Conservation (phyloP, 73 alveolate species). For the Urostyla sp. region DNA sequence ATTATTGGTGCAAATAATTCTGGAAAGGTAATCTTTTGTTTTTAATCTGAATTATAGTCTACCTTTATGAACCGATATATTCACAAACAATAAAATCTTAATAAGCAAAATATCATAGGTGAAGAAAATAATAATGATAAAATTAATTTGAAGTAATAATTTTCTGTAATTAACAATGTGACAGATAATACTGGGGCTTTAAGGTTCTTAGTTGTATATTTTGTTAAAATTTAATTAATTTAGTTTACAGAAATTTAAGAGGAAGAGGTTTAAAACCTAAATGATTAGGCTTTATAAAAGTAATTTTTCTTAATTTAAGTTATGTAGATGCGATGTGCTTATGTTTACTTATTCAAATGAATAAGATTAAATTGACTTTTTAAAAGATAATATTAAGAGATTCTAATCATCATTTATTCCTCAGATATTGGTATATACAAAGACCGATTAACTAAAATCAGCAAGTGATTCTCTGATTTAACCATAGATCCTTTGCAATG, state of each 20-base stretch:
- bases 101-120: too few relatives aligned
- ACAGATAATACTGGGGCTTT: not conserved
- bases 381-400: not conserved
- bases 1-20: conserved; percentile 19
- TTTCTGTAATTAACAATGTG: conserved; percentile 29
- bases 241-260: conserved; percentile 28
- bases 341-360: conserved; percentile 6
- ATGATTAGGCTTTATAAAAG: not conserved
- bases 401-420: conserved; percentile 22
- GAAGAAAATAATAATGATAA: too few relatives aligned
- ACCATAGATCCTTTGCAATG: too few relatives aligned
- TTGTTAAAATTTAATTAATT: not conserved
- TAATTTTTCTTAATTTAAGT: not conserved
- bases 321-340: conserved; percentile 30
- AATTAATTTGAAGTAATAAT: not conserved
- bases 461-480: too few relatives aligned
- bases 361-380: not conserved
- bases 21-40: not conserved
- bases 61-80: conserved; percentile 17
- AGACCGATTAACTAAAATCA: conserved; percentile 1
- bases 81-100: not conserved
- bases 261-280: not conserved
- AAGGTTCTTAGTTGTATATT: conserved; percentile 25
- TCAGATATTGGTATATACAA: not conserved
- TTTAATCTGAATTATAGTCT: not conserved